Evolutionary conservation across 2,329 filamentous ascomycete species (phyloP).

Genomic region (Parasarocladium wereldwijsianum): DNA sequence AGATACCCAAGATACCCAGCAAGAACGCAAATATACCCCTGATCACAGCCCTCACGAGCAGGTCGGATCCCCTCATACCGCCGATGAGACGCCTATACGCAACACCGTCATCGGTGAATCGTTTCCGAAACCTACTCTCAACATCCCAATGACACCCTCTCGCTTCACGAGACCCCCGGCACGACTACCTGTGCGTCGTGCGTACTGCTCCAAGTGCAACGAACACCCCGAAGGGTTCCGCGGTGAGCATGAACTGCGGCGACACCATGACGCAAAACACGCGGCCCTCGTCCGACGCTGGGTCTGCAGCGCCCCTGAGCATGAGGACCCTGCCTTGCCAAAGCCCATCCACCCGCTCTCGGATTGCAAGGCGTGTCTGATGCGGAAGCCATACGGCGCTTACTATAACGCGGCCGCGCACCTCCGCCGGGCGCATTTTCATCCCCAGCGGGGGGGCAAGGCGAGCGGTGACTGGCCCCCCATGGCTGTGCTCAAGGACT

Average conservation of each 20-base stretch:
- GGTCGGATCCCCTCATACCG: no score
- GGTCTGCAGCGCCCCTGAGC: slow-evolving; percentile 38
- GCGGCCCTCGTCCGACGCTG: slow-evolving; percentile 38
- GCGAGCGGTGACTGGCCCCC: slow-evolving; percentile 44
- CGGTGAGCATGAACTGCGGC: slow-evolving; percentile 71
- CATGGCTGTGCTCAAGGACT: slow-evolving; percentile 42
- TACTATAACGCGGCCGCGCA: slow-evolving; percentile 48
- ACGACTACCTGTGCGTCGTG: slow-evolving; percentile 49
- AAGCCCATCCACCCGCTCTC: slow-evolving; percentile 36
- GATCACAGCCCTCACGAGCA: no score
- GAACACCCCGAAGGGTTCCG: slow-evolving; percentile 78
- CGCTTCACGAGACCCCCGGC: slow-evolving; percentile 26
- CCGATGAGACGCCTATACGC: no score
- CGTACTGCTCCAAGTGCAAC: slow-evolving; percentile 64
- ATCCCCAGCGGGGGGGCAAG: slow-evolving; percentile 38
- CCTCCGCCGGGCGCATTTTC: slow-evolving; percentile 40
- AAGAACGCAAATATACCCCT: no score
- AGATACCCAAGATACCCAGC: no score
- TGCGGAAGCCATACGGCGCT: slow-evolving; percentile 40
- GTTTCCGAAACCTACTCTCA: slow-evolving; percentile 22
- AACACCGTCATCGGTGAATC: no score
- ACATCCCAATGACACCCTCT: slow-evolving; percentile 25
- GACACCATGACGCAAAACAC: slow-evolving; percentile 48
- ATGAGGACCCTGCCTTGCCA: slow-evolving; percentile 18
- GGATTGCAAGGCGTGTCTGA: slow-evolving; percentile 41